Conservation (phyloP, 73 alveolate genomes). For the Blepharisma japonicum region DNA sequence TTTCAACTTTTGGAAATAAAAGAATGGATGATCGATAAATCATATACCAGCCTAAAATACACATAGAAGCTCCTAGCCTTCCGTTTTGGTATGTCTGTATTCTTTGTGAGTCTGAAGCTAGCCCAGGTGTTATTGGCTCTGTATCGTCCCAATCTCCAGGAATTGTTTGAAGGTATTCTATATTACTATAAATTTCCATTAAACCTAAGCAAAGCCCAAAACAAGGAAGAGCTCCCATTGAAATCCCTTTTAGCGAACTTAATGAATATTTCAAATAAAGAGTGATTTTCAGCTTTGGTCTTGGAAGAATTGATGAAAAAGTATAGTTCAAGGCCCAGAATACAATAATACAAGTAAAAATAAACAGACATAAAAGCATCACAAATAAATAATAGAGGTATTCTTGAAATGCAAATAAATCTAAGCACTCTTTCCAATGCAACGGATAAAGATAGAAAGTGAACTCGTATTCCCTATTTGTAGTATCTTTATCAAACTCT, state of each 20-base stretch:
- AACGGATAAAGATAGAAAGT: not conserved
- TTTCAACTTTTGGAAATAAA: slow-evolving; percentile 7
- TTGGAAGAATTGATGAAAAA: slow-evolving; percentile 3
- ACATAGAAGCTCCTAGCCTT: slow-evolving; percentile 11
- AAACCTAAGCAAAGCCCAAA: not conserved
- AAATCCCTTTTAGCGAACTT: not conserved
- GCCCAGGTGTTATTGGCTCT: not conserved
- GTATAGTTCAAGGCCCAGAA: slow-evolving; percentile 8
- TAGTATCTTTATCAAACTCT: not conserved
- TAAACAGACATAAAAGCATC: slow-evolving; percentile 3
- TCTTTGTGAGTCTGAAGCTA: not conserved
- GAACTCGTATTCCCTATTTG: not conserved
- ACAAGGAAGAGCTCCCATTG: not conserved
- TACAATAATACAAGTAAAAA: not conserved
- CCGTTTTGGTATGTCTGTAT: not conserved
- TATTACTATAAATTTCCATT: not conserved
- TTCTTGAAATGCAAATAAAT: slow-evolving; percentile 22
- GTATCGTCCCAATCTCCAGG: slow-evolving; percentile 18
- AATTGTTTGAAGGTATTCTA: not conserved
- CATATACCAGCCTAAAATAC: slow-evolving; percentile 8
- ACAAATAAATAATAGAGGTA: slow-evolving; percentile 9
- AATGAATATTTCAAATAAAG: slow-evolving; percentile 24
- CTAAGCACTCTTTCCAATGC: slow-evolving; percentile 19
- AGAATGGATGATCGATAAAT: not conserved
- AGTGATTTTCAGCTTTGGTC: slow-evolving; percentile 10